Base-by-base conservation (phyloP, 768 basidiomycete species). In the Lentinula aciculospora region DNA sequence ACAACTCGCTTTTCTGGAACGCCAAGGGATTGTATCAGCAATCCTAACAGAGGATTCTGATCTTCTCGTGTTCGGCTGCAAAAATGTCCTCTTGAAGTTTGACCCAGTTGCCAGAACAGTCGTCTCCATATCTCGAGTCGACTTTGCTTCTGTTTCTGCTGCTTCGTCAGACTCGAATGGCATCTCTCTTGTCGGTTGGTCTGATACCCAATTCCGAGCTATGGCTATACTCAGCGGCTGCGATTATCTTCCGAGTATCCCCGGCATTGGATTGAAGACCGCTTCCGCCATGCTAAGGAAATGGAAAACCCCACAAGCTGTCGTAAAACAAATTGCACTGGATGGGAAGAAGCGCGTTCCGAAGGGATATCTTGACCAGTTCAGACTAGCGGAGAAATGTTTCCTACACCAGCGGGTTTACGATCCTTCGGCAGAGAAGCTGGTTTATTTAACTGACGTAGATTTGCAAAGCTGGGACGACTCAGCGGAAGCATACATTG, bases 1-100 rank as follows among this genome's bases (percentile, higher is more conserved):
- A 1, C 97, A 99, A 70, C 81, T 99, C 57, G 89, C 92, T 45
- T 98, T 89, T 71, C 81, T 99, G 44, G 97, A 98, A 67, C 83
- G 82, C 49, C 69, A 76, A 42, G 92, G 92, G 17, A 65, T 90
- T 32, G 91, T 94, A 39, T 88, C 95, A 68, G 97, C 86, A 2
- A 88, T 99, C 69, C 81, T 99, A 63, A 98, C 97, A 1, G 97
- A 99, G 72, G 97, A 98, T 72, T 98, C 95, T 0, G 97, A 99
- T 70, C 78, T 99, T 28, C 86, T 98, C 59, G 95, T 99, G 48
- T 98, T 97, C 66, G 97, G 96, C n/a, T 96, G 94, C 72, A 81
- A 81, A 63, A 86, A 81, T 54, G 94, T 97, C 10, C 81, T 97
- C n/a, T 93, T 92, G 80, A 98, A 98, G 71, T 78, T 98, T 28